Base-by-base conservation (phyloP, 2,329 filamentous ascomycete species). In the Davidsoniella eucalypti region DNA sequence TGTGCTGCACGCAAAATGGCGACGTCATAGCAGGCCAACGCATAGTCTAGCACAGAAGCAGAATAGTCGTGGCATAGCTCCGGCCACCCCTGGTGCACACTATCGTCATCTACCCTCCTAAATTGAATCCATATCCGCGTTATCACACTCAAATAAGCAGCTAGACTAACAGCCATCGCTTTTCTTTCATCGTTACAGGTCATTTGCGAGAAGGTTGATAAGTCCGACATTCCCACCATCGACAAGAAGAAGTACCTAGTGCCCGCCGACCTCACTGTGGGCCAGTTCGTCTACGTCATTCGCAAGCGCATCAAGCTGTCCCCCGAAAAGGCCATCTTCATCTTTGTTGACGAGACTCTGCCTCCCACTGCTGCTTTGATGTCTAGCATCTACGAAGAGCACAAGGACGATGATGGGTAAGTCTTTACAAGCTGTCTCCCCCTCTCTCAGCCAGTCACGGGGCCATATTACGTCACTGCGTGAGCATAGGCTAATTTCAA, bases 171-270 rank as follows among this genome's bases (percentile, higher is more conserved):
- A 25, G 3, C 3, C 5, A 42, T 4, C 26, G 10, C 51, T 2
- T 42, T 7, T 10, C 44, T 44, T 33, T 18, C 25, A 12, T 39
- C 8, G 21, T 25, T 55, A 58, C 60, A 94, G 88, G 90, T 98
- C 56, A 98, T 98, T 66, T 98, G 92, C 75, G 92, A 96, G 70
- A 96, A 96, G 75, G 90, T 96, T 59, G 92, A 98, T 72, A 96
- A 95, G 73, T 93, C 85, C 55, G 92, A 98, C 65, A 98, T 98
- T 61, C 92, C 92, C 54, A 96, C 92, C 58, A 98, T 98, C 76
- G 92, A 98, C 72, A 98, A 98, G 82, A 98, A 98, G 81, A 98
- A 98, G 74, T 98, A 98, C 64, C 78, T 98, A 45, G 92, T 98
- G 25, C 92, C 92, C 12, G 87, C 92, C 59, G 92, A 98, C 65